A percentile compares a stretch with the other conserved stretches of the same genome.
These are phyloP conservation scores for Xeromyces bisporus DNA, from an alignment of 495 filamentous ascomycete species.

Conservation along the genomic window DNA sequence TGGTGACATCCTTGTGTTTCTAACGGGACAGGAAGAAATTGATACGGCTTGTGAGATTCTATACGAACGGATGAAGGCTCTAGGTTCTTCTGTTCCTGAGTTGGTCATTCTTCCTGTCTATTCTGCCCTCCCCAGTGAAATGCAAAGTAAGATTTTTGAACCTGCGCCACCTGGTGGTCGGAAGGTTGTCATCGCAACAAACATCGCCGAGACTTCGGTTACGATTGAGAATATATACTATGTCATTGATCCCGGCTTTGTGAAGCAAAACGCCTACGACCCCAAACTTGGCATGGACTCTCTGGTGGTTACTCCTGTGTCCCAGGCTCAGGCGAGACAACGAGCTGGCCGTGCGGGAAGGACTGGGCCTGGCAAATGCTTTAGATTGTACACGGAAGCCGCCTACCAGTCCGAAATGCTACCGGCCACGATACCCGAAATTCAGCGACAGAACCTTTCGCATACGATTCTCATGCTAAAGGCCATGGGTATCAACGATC, in stretches of 20 bases:
- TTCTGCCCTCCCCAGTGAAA: conserved; percentile 77
- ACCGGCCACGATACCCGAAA: conserved; percentile 88
- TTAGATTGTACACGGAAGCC: conserved; percentile 86
- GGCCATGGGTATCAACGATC: conserved; percentile 96
- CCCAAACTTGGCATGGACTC: conserved; percentile 97
- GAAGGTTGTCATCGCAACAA: conserved; percentile 96
- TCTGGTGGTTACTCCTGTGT: conserved; percentile 85
- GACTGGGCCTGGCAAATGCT: conserved; percentile 94
- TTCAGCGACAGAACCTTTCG: conserved; percentile 89
- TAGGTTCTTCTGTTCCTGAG: conserved; percentile 82
- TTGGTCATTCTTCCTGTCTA: conserved; percentile 90
- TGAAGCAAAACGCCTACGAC: conserved; percentile 95
- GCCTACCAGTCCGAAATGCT: conserved; percentile 97
- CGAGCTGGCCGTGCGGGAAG: conserved; percentile 81
- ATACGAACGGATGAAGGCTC: conserved; percentile 88
- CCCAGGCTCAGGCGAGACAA: conserved; percentile 93
- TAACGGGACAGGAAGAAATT: conserved; percentile 97
- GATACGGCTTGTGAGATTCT: conserved; percentile 86
- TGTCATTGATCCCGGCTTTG: conserved; percentile 92
- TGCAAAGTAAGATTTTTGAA: conserved; percentile 89
- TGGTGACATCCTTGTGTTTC: conserved; percentile 88
- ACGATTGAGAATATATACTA: conserved; percentile 97
- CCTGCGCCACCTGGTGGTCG: conserved; percentile 73
- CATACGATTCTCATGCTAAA: conserved; percentile 96
- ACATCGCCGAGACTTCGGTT: conserved; percentile 95